Evolutionary conservation across 2,329 filamentous ascomycete genomes (phyloP).

Genomic region (Aspergillus glaucus): DNA sequence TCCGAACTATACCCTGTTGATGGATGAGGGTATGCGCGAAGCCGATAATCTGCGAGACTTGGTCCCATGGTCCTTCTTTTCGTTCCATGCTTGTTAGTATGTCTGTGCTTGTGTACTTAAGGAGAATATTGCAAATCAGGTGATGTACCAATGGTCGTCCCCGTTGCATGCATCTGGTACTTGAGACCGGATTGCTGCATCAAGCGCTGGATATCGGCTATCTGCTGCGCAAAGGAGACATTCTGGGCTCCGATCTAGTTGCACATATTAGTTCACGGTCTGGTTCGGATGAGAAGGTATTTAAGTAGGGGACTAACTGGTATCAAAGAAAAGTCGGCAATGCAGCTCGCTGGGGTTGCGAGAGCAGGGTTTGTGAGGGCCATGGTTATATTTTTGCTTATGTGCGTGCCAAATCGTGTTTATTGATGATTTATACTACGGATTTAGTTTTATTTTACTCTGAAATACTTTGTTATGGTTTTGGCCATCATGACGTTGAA

Average conservation of each 20-base stretch:
- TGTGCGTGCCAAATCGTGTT: neutral
- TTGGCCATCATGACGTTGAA: neutral
- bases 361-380: constrained; percentile 10
- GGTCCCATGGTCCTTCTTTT: constrained; percentile 78
- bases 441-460: neutral
- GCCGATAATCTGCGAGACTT: constrained; percentile 71
- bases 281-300: neutral
- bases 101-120: neutral
- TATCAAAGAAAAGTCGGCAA: constrained; percentile 80
- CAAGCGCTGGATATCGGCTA: constrained; percentile 76
- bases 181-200: constrained; percentile 69
- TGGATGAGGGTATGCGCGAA: constrained; percentile 72
- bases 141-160: constrained; percentile 72
- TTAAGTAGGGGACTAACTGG: constrained; percentile 37
- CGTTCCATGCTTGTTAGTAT: neutral
- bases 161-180: constrained; percentile 81
- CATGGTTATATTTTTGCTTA: constrained; percentile 4
- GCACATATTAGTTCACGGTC: neutral
- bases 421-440: no score
- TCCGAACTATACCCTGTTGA: constrained; percentile 62
- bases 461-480: neutral
- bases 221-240: constrained; percentile 67
- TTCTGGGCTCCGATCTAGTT: constrained; percentile 61
- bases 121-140: neutral
- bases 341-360: constrained; percentile 62